Base-by-base conservation (phyloP, 2,329 filamentous ascomycete genomes). In the Canariomyces notabilis region DNA sequence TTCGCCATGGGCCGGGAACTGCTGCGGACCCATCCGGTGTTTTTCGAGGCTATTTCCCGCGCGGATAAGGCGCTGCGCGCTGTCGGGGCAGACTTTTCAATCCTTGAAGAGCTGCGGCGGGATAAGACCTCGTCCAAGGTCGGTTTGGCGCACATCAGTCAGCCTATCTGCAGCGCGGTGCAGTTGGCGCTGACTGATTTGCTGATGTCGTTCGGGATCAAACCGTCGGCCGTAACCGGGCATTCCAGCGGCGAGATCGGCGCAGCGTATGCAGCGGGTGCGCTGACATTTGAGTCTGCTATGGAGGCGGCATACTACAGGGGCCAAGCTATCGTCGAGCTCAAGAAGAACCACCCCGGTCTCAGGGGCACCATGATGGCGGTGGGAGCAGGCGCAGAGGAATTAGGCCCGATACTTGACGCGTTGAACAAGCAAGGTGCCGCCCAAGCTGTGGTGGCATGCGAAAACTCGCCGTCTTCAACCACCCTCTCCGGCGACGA, bases 111-210 rank as follows among this genome's bases (percentile, higher is more conserved):
- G 47, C 44, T 59, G 19, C 42, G 22, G 5, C 43, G 50, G 1
- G 48, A 53, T 36, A 51, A 55, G 45, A 39, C 42, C 18, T 48
- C 44, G 4, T 49, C 54, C 34, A 39, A 44, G 23, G 56, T 59
- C 11, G 53, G 61, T 37, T 40, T 65, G 23, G 67, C 71, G 1
- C 59, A 71, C 37, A 65, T 74, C 45, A 68, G 64, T 31, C 56
- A 58, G 42, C 52, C 56, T 18, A 52, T 57, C 35, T 58, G 55
- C 50, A 70, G 63, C 3, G 68, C 69, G 0, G 44, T 74, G 1
- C 71, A 73, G 53, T 57, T 73, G 9, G 66, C 57, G 8, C 44
- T 73, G 16, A 61, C 68, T 0, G 64, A 68, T 16, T 57, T 71
- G 5, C 57, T 72, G 9, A 43, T 46, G 8, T 54, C 55, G 5